phyloP scores from a whole-genome alignment of 148 eudicot genomes.

The Nyssa sinensis region DNA sequence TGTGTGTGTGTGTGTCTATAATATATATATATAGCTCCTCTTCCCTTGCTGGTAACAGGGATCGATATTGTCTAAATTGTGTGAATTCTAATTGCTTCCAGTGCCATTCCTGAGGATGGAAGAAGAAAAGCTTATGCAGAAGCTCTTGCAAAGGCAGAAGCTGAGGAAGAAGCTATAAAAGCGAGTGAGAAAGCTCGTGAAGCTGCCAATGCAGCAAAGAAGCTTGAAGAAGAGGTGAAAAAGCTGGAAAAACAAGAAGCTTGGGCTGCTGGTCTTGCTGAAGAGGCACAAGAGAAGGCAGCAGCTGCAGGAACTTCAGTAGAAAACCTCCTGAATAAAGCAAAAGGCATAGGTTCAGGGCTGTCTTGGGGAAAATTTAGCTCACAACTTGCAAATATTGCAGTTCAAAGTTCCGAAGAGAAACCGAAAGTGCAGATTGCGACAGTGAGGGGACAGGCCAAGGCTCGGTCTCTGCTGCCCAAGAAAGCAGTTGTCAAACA shows the following conservation, averaged over 20 bases:
- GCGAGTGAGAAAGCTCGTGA: slow-evolving; percentile 66
- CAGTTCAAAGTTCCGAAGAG: slow-evolving; percentile 48
- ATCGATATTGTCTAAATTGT: not conserved
- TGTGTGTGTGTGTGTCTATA: too few species aligned
- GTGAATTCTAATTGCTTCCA: slow-evolving; percentile 10
- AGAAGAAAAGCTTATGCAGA: slow-evolving; percentile 86
- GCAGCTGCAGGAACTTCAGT: slow-evolving; percentile 57
- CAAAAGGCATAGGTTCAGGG: slow-evolving; percentile 55
- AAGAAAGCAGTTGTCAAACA: slow-evolving; percentile 63
- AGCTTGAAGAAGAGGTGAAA: slow-evolving; percentile 55
- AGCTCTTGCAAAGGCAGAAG: slow-evolving; percentile 64
- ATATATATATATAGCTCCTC: too few species aligned
- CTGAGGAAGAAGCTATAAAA: slow-evolving; percentile 67
- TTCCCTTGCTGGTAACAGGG: too few species aligned
- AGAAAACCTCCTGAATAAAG: slow-evolving; percentile 47
- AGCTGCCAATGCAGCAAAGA: slow-evolving; percentile 53
- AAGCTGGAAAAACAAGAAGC: slow-evolving; percentile 52
- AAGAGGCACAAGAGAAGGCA: slow-evolving; percentile 60
- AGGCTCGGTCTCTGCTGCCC: slow-evolving; percentile 59
- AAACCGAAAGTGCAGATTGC: slow-evolving; percentile 71
- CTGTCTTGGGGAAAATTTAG: slow-evolving; percentile 73
- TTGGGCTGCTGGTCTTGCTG: slow-evolving; percentile 47
- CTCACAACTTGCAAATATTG: slow-evolving; percentile 64
- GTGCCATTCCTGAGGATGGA: slow-evolving; percentile 91
- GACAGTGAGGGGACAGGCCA: slow-evolving; percentile 90